Base-by-base conservation (phyloP, 306 rosid species). In the Vigna radiata region DNA sequence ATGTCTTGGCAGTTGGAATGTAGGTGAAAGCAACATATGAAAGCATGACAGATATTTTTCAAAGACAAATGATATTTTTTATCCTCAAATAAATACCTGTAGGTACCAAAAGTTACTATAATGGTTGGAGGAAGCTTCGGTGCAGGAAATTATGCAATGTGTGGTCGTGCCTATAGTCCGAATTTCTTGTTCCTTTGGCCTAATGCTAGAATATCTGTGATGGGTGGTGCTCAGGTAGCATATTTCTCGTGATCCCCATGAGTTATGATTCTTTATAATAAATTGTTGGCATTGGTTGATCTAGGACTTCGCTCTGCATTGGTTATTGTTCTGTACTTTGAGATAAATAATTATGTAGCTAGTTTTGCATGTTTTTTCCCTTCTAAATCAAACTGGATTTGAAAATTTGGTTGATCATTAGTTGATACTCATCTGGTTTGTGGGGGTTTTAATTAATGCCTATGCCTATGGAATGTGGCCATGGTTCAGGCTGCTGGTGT, bases 141-240 rank as follows among this genome's bases (percentile, higher is more conserved):
- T 73, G 97, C 98, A 73, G 98, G 98, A 75, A 92, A 92, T 85
- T 95, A 95, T 86, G 98, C 98, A 77, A 95, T 95, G 98, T 95
- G 98, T 69, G 98, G 98, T 37, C 97, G 98, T 71, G 97, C 98
- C 52, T 95, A 92, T 61, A 95, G 96, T 88, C 98, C 98, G 18
- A 76, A 95, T 80, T 95, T 95, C 88, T 84, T 90, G 90, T 95
- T 89, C 89, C 86, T 95, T 74, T 92, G 98, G 97, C 98, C 98
- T 17, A 95, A 95, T 83, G 95, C 98, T 36, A 84, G 86, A 84
- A 92, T 95, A 82, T 95, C 97, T 67, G 97, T 95, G 71, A 95
- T 95, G 98, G 97, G 98, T 68, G 98, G 97, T 70, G 90, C 95
- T 62, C 98, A 95, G 96, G 98, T 94, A 86, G 76, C 68, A 31